Conservation (phyloP, 208 protist species). For the Spongospora subterranea region DNA sequence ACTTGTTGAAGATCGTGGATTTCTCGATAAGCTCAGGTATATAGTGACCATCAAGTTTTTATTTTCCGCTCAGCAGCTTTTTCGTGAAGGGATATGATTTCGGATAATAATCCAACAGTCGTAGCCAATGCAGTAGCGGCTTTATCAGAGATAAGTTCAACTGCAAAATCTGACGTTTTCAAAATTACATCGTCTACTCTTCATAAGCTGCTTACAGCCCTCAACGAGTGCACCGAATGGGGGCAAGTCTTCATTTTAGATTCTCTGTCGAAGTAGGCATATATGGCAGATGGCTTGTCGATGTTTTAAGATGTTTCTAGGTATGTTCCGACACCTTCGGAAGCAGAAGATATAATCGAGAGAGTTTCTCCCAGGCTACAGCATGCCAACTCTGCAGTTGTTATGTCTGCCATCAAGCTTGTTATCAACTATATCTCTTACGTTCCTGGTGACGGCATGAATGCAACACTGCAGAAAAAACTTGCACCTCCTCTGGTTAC, state of each 20-base stretch:
- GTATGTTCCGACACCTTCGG: constrained; percentile 63
- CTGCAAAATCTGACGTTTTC: constrained; percentile 72
- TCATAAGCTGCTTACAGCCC: constrained; percentile 90
- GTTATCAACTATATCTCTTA: constrained; percentile 81
- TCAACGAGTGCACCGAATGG: constrained; percentile 96
- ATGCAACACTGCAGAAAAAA: constrained; percentile 80
- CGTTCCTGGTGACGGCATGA: constrained; percentile 72
- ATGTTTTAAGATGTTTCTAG: not conserved
- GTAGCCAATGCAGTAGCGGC: constrained; percentile 92
- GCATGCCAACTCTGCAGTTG: constrained; percentile 97
- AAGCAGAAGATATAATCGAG: constrained; percentile 88
- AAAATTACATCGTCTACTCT: constrained; percentile 80
- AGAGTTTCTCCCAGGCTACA: constrained; percentile 91
- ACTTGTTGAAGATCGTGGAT: constrained; percentile 83
- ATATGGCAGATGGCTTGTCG: constrained; percentile 71
- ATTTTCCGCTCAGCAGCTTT: not conserved
- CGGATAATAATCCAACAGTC: constrained; percentile 93
- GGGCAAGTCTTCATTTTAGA: constrained; percentile 97
- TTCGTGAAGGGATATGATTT: constrained; percentile 80
- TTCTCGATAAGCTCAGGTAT: constrained; percentile 75
- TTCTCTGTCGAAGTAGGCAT: constrained; percentile 80
- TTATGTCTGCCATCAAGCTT: constrained; percentile 93
- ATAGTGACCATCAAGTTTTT: not conserved
- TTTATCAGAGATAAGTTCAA: constrained; percentile 89
- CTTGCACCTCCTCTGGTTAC: constrained; percentile 91